A percentile compares a stretch with the other conserved stretches of the same genome.
phyloP scores from a whole-genome alignment of 2,329 filamentous ascomycete genomes.

The Exophiala aquamarina region DNA sequence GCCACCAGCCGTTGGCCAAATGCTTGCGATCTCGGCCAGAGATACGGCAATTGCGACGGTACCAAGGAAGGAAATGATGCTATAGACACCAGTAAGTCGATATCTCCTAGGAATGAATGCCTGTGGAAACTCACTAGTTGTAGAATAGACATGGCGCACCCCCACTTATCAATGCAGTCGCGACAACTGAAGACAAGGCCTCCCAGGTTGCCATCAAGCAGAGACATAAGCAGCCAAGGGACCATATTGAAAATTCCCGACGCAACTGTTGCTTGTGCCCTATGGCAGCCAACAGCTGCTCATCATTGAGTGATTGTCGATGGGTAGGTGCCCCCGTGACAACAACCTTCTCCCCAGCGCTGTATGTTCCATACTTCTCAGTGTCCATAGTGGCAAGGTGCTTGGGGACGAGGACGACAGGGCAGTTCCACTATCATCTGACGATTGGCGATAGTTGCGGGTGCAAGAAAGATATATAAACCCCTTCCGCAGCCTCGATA shows the following conservation, averaged over 20 bases:
- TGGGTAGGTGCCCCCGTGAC: background rate
- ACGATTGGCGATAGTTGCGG: background rate
- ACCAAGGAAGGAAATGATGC: slow-evolving; percentile 20
- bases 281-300: slow-evolving; percentile 48
- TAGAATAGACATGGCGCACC: slow-evolving; percentile 33
- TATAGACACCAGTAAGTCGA: background rate
- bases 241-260: slow-evolving; percentile 45
- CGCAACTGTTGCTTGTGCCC: slow-evolving; percentile 59
- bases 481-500: too few relatives aligned
- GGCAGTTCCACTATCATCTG: background rate
- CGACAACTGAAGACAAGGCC: slow-evolving; percentile 48
- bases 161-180: slow-evolving; percentile 32
- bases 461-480: too few relatives aligned
- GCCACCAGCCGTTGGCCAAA: slow-evolving; percentile 33
- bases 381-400: background rate
- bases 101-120: background rate
- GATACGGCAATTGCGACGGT: slow-evolving; percentile 17
- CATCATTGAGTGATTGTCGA: slow-evolving; percentile 13
- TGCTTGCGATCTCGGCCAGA: slow-evolving; percentile 31
- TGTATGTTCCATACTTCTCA: background rate
- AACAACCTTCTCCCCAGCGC: background rate
- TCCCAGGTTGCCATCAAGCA: slow-evolving; percentile 56
- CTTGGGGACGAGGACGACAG: background rate
- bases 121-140: slow-evolving; percentile 36
- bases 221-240: slow-evolving; percentile 45